Conservation (phyloP, 1,284 basidiomycete species). For the Melampsora abietis-canadensis region DNA sequence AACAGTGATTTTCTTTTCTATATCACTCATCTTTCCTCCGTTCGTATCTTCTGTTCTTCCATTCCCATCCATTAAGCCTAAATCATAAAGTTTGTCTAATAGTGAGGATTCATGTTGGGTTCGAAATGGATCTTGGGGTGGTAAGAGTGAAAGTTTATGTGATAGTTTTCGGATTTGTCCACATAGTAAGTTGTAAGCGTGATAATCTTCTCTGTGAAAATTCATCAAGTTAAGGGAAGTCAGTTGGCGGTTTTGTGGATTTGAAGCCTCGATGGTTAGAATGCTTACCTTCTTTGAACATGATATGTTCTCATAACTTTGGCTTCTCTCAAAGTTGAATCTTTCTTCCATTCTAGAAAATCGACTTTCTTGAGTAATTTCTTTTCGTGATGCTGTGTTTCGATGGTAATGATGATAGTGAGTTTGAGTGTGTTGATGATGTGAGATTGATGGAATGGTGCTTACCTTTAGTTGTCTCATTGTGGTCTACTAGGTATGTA, state of each 20-base stretch:
- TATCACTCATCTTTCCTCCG: constrained; percentile 71
- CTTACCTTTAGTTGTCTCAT: constrained; percentile 38
- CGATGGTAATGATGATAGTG: not conserved
- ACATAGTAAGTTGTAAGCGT: constrained; percentile 90
- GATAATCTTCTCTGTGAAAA: constrained; percentile 20
- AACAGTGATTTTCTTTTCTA: constrained; percentile 92
- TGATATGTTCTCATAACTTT: constrained; percentile 95
- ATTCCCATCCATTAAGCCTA: constrained; percentile 75
- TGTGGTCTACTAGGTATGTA: too few species aligned
- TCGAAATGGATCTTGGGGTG: constrained; percentile 84
- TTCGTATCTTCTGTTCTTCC: constrained; percentile 56
- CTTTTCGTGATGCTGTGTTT: constrained; percentile 44
- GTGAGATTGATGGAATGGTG: not conserved
- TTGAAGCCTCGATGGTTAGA: too few species aligned
- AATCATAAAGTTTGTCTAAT: constrained; percentile 93
- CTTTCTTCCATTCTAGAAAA: constrained; percentile 84
- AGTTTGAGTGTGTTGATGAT: not conserved
- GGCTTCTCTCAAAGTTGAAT: constrained; percentile 84
- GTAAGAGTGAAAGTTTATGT: constrained; percentile 80
- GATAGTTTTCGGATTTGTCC: constrained; percentile 81
- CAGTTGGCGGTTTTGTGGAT: constrained; percentile 78
- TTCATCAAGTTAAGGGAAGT: not conserved
- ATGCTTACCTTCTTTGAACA: constrained; percentile 67
- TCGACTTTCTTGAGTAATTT: constrained; percentile 80
- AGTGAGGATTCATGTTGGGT: constrained; percentile 78